Percentiles rank a stretch among this genome's conserved stretches.
These are phyloP conservation scores for Tuber calosporum DNA, from an alignment of 495 filamentous ascomycete species.

Conservation along the genomic window DNA sequence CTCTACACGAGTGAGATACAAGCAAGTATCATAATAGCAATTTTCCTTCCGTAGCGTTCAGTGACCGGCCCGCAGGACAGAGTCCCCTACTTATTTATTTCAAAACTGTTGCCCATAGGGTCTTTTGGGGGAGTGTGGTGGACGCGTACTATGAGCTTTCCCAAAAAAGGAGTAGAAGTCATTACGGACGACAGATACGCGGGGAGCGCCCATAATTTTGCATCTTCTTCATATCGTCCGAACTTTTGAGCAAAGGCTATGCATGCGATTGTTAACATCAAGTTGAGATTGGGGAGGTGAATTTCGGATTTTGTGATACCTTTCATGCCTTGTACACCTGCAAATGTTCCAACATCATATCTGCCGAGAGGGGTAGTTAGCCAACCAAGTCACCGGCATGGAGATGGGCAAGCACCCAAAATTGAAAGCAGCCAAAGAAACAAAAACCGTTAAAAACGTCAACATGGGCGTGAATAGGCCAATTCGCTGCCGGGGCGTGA, in stretches of 20 bases:
- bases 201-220: neutral
- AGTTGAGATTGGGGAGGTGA: neutral
- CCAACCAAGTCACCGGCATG: neutral
- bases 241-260: slow-evolving; percentile 1
- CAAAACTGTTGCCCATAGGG: neutral
- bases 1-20: neutral
- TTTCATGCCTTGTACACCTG: neutral
- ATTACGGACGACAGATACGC: neutral
- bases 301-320: neutral
- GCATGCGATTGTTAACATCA: neutral
- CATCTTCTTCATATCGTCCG: neutral
- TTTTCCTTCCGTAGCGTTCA: neutral
- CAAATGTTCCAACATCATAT: neutral
- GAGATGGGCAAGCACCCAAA: neutral
- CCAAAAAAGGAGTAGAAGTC: slow-evolving; percentile 1
- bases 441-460: neutral
- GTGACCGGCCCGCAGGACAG: neutral
- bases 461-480: neutral
- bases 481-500: neutral
- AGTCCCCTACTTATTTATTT: neutral
- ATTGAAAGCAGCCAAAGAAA: neutral
- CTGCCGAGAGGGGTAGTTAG: neutral
- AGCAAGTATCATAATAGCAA: neutral
- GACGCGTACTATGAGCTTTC: neutral
- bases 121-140: neutral